Evolutionary conservation across 2,329 filamentous ascomycete species (phyloP).

Genomic region (Phaeosphaeriaceae sp.): DNA sequence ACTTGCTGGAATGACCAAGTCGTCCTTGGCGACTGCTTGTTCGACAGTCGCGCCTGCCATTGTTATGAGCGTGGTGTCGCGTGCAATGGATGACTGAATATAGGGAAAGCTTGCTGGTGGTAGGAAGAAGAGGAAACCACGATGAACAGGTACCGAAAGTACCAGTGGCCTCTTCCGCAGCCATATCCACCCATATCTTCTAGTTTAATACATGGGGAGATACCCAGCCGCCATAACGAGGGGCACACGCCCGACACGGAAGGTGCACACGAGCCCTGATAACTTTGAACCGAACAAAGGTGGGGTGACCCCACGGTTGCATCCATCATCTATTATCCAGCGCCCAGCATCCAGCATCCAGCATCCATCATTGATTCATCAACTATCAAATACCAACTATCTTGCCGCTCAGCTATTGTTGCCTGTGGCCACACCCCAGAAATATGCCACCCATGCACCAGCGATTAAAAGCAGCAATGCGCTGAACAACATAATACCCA

Average conservation of each 20-base stretch:
- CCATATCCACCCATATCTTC: slow-evolving; percentile 23
- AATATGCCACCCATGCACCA: slow-evolving; percentile 63
- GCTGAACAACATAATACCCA: slow-evolving; percentile 53
- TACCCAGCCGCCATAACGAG: slow-evolving; percentile 17
- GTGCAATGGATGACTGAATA: too few species aligned
- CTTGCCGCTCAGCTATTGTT: slow-evolving; percentile 46
- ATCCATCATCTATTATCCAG: too few species aligned
- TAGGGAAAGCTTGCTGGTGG: too few species aligned
- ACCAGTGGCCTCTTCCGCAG: slow-evolving; percentile 20
- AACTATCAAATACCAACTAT: too few species aligned
- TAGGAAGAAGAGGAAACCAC: background rate
- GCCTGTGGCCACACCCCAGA: slow-evolving; percentile 65
- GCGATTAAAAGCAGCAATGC: slow-evolving; percentile 55
- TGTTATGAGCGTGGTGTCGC: background rate
- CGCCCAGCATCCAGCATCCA: too few species aligned
- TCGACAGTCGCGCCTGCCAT: slow-evolving; percentile 21
- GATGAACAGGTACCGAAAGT: background rate
- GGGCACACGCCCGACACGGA: slow-evolving; percentile 25
- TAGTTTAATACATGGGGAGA: slow-evolving; percentile 16
- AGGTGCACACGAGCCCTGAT: slow-evolving; percentile 37
- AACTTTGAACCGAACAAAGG: slow-evolving; percentile 18
- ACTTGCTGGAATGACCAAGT: slow-evolving; percentile 42
- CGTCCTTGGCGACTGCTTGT: slow-evolving; percentile 41
- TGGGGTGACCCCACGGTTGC: slow-evolving; percentile 19
- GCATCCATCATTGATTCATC: too few species aligned